A percentile compares a stretch with the other conserved stretches of the same genome.
These are phyloP conservation scores for Wolfiporia cocos DNA, from an alignment of 1,284 basidiomycete genomes.

Conservation along the genomic window DNA sequence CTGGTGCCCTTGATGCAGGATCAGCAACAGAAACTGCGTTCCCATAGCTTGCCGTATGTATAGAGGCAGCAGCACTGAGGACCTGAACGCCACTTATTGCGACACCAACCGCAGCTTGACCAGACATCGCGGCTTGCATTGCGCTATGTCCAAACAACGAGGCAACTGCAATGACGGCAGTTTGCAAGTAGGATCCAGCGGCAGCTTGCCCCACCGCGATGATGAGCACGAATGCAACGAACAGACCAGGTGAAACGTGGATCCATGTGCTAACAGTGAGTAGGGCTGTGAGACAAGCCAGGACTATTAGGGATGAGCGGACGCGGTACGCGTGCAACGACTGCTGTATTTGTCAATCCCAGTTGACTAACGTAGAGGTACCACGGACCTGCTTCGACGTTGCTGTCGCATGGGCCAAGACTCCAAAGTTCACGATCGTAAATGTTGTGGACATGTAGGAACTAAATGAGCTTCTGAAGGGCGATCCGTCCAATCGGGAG, in stretches of 20 bases:
- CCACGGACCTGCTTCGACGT: slow-evolving; percentile 58
- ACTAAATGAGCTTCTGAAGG: slow-evolving; percentile 52
- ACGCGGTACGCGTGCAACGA: slow-evolving; percentile 19
- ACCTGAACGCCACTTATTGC: slow-evolving; percentile 68
- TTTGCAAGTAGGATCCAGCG: slow-evolving; percentile 63
- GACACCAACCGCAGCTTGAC: slow-evolving; percentile 74
- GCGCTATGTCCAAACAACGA: slow-evolving; percentile 65
- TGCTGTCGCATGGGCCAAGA: slow-evolving; percentile 65
- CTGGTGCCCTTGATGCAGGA: slow-evolving; percentile 23
- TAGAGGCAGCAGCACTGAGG: slow-evolving; percentile 51
- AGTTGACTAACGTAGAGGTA: background rate
- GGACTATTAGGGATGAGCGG: slow-evolving; percentile 15
- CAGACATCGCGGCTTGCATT: slow-evolving; percentile 67
- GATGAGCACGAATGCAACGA: slow-evolving; percentile 59
- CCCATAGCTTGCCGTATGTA: slow-evolving; percentile 27
- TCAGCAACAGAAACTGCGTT: slow-evolving; percentile 26
- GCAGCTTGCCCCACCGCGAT: slow-evolving; percentile 50
- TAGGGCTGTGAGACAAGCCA: slow-evolving; percentile 46
- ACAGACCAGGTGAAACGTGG: slow-evolving; percentile 42
- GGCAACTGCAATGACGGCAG: slow-evolving; percentile 62
- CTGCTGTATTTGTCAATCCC: slow-evolving; percentile 7
- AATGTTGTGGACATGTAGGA: slow-evolving; percentile 67
- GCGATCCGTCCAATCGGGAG: slow-evolving; percentile 50
- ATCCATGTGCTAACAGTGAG: slow-evolving; percentile 58
- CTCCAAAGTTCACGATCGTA: slow-evolving; percentile 57